These are phyloP conservation scores for Westerdykella aurantiaca DNA, from an alignment of 2,329 filamentous ascomycete species.

Conservation along the genomic window DNA sequence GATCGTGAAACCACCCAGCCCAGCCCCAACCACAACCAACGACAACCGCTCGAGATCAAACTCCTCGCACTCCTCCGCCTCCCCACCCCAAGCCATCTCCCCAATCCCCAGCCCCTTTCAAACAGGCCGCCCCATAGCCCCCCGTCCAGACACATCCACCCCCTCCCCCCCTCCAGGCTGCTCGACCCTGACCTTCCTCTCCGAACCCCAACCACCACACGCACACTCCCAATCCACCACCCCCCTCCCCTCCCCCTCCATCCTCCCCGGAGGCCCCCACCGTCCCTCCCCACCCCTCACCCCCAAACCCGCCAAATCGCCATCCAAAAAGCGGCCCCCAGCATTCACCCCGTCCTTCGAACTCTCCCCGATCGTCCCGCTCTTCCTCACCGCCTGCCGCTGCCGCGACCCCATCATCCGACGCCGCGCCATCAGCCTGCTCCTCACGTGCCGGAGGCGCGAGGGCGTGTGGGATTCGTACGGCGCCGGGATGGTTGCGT, in stretches of 20 bases:
- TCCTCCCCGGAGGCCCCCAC: neutral
- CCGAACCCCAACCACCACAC: conserved; percentile 4
- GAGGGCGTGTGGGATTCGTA: conserved; percentile 26
- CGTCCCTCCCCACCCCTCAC: neutral
- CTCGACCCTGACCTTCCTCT: conserved; percentile 9
- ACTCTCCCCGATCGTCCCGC: conserved; percentile 21
- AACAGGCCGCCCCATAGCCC: conserved; percentile 12
- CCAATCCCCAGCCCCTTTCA: conserved; percentile 3
- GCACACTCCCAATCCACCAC: neutral
- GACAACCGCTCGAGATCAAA: neutral
- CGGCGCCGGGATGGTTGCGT: conserved; percentile 19
- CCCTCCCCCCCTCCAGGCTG: conserved; percentile 8
- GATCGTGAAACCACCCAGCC: conserved; percentile 7
- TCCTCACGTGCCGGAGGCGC: conserved; percentile 19
- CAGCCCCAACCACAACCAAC: neutral
- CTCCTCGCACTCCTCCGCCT: conserved; percentile 6
- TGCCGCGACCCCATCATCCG: conserved; percentile 25
- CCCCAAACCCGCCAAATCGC: neutral
- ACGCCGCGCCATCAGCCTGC: conserved; percentile 19
- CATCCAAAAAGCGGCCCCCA: conserved; percentile 8
- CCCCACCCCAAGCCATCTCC: conserved; percentile 9
- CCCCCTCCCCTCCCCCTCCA: neutral
- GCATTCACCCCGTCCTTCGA: conserved; percentile 26
- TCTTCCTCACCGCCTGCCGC: conserved; percentile 21
- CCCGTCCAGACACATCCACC: conserved; percentile 10